These are phyloP conservation scores for Rhizomucor pusillus DNA, from an alignment of 371 early-diverging fungal species.

Conservation along the genomic window DNA sequence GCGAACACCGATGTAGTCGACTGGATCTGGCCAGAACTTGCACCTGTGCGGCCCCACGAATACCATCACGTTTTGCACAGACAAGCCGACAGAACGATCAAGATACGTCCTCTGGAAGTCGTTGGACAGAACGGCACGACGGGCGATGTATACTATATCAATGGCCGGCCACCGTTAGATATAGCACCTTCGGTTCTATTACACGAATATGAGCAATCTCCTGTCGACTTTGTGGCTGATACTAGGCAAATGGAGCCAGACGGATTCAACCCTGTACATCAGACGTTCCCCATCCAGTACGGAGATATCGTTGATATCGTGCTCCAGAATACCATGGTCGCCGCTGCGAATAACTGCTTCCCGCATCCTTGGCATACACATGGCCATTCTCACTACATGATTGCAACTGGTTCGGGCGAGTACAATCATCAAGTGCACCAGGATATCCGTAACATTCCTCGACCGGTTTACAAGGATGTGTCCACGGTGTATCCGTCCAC, in stretches of 20 bases:
- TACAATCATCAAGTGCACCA: conserved; percentile 24
- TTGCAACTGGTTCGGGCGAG: conserved; percentile 35
- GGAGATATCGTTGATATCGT: conserved; percentile 37
- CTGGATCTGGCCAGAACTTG: conserved; percentile 21
- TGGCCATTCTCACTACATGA: conserved; percentile 42
- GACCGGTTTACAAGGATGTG: conserved; percentile 31
- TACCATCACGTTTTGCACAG: conserved; percentile 8
- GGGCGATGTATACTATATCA: conserved; percentile 33
- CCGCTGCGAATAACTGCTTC: conserved; percentile 13
- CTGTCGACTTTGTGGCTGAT: conserved; percentile 1
- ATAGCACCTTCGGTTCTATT: conserved; percentile 1
- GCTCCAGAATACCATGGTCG: conserved; percentile 25
- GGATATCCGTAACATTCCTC: conserved; percentile 25
- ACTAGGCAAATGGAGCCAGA: conserved; percentile 1
- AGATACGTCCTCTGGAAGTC: conserved; percentile 17
- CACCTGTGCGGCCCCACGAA: conserved; percentile 1
- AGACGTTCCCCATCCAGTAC: conserved; percentile 29
- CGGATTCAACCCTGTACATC: conserved; percentile 25
- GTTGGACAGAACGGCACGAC: conserved; percentile 19
- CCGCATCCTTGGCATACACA: conserved; percentile 49
- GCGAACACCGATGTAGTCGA: conserved; percentile 4
- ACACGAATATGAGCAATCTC: neutral
- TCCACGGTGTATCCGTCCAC: conserved; percentile 33
- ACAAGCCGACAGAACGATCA: conserved; percentile 21
- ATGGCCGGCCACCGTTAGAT: conserved; percentile 22